A percentile compares a stretch with the other conserved stretches of the same genome.
These are phyloP conservation scores for Fusarium nurragi DNA, from an alignment of 2,329 filamentous ascomycete genomes.

Conservation along the genomic window DNA sequence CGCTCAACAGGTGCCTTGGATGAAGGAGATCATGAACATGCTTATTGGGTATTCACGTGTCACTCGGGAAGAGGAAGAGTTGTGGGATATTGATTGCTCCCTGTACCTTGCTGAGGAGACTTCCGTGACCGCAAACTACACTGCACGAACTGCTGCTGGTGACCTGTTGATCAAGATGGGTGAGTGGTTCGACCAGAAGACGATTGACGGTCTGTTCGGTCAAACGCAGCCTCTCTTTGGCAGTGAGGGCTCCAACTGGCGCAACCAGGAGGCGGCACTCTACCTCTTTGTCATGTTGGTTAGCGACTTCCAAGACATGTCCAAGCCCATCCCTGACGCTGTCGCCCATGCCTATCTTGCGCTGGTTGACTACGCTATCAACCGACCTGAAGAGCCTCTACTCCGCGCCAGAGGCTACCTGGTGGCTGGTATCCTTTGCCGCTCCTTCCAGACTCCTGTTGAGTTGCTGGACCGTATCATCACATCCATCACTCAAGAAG, in stretches of 20 bases:
- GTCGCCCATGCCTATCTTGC: slow-evolving; percentile 79
- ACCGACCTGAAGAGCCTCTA: slow-evolving; percentile 74
- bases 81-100: slow-evolving; percentile 98
- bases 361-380: slow-evolving; percentile 81
- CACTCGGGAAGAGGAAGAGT: slow-evolving; percentile 87
- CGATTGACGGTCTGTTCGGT: slow-evolving; percentile 80
- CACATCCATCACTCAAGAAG: slow-evolving; percentile 76
- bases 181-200: slow-evolving; percentile 83
- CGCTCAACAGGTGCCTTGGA: slow-evolving; percentile 77
- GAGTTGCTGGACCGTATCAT: slow-evolving; percentile 77
- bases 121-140: slow-evolving; percentile 95
- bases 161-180: slow-evolving; percentile 92
- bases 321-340: slow-evolving; percentile 74
- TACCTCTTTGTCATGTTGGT: slow-evolving; percentile 87
- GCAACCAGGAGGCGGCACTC: slow-evolving; percentile 79
- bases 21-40: slow-evolving; percentile 87
- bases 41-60: slow-evolving; percentile 89
- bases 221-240: slow-evolving; percentile 80
- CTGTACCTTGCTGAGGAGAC: slow-evolving; percentile 95
- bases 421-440: slow-evolving; percentile 81
- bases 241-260: slow-evolving; percentile 61
- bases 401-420: slow-evolving; percentile 88
- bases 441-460: slow-evolving; percentile 71
- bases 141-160: slow-evolving; percentile 88
- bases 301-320: slow-evolving; percentile 82